phyloP scores from a whole-genome alignment of 2,329 filamentous ascomycete genomes.

The Penicillium sp. region DNA sequence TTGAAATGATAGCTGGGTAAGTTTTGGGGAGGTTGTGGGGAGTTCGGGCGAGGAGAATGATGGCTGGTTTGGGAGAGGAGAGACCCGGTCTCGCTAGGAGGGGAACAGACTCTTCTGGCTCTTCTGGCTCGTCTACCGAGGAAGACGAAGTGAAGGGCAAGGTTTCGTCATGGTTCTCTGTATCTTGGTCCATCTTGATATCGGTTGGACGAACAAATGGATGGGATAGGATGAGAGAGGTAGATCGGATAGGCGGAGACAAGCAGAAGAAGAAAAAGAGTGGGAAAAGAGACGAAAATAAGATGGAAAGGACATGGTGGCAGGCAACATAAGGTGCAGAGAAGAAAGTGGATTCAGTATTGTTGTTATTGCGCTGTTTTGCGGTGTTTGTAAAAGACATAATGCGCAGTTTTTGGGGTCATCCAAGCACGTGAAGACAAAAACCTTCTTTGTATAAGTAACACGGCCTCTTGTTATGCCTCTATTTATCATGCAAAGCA shows the following conservation, averaged over 20 bases:
- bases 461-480: not conserved
- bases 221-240: not conserved
- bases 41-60: conserved; percentile 10
- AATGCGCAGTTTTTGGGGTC: not conserved
- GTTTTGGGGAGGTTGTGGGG: not conserved
- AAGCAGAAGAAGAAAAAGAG: not conserved
- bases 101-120: not conserved
- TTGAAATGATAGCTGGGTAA: not conserved
- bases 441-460: not conserved
- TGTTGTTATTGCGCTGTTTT: conserved; percentile 3
- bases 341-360: not conserved
- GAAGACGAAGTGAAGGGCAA: not conserved
- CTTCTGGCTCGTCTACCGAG: not conserved
- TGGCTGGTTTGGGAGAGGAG: not conserved
- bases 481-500: conserved; percentile 53
- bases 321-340: not conserved
- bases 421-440: not conserved
- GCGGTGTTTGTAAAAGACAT: not conserved
- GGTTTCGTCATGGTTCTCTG: not conserved
- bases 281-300: not conserved
- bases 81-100: not conserved
- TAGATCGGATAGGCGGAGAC: not conserved
- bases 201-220: not conserved
- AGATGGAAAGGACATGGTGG: not conserved
- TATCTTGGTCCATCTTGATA: not conserved